Conservation (phyloP, 1,284 basidiomycete genomes). For the Ceratobasidium sp. region DNA sequence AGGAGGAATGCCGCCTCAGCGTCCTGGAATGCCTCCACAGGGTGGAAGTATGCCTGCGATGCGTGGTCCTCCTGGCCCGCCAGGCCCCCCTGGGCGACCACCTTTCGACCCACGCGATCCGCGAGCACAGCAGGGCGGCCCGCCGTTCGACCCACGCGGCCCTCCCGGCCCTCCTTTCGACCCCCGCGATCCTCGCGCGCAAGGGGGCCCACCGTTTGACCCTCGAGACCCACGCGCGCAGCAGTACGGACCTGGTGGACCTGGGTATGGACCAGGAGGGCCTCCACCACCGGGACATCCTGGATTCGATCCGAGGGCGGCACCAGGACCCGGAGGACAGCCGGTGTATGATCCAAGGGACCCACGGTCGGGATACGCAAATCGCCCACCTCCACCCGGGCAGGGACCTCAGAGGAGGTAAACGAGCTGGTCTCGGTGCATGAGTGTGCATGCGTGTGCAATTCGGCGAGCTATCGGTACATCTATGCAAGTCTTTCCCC, state of each 20-base stretch:
- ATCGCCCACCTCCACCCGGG: constrained; percentile 24
- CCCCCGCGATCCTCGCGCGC: constrained; percentile 28
- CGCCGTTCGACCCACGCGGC: constrained; percentile 18
- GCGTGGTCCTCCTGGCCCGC: constrained; percentile 48
- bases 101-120: constrained; percentile 32
- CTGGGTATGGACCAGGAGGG: constrained; percentile 42
- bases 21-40: constrained; percentile 40
- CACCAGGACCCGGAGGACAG: background rate
- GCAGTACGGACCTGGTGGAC: constrained; percentile 28
- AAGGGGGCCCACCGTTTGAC: constrained; percentile 42
- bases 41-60: constrained; percentile 28
- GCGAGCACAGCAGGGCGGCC: constrained; percentile 13
- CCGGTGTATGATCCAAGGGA: constrained; percentile 35
- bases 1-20: constrained; percentile 38
- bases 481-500: constrained; percentile 2
- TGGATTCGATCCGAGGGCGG: constrained; percentile 20
- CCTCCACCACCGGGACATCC: constrained; percentile 44
- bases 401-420: constrained; percentile 33
- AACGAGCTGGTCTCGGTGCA: constrained; percentile 27
- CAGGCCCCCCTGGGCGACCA: constrained; percentile 45
- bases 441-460: background rate
- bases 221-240: constrained; percentile 35
- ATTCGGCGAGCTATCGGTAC: no score
- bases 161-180: constrained; percentile 36
- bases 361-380: constrained; percentile 24